Evolutionary conservation across 73 alveolate genomes (phyloP), one percentile per base, ranked within the genome.

Genomic region (Strombidium stylifer): DNA sequence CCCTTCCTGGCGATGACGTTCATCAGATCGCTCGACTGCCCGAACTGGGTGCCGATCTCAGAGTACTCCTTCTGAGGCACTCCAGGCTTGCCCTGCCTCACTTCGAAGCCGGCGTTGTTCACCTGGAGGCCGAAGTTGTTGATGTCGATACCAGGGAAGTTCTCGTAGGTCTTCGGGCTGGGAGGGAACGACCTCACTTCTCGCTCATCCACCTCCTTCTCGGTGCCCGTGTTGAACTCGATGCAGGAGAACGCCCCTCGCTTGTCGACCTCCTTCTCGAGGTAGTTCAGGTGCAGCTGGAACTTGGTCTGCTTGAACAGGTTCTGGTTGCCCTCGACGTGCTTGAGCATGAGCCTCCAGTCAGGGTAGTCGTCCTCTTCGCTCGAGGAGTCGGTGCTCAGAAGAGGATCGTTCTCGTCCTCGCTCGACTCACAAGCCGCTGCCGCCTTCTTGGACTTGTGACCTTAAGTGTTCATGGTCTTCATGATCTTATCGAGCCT

Each of bases 71-170:
- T 73, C 12, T 79, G 80, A 14, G 32, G 11, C 10, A 28, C 61
- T 8, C 68, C 86, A 4, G 88, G 88, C 23, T 75, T 52, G 12
- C 73, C 60, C 1, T 81, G 82, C 31, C 65, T 41, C 3, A 61
- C 19, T 36, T 75, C 82, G 10, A 81, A 81, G 19, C 52, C 51
- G 8, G 65, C 88, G 31, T 75, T 75, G 40, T 75, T 76, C 23
- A 18, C 24, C 18, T 3, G 12, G 28, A 27, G 8, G 25, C 32
- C 69, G 2, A 18, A 15, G 1, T 66, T 69, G 20, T 47, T 31
- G 41, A n/a, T n/a, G n/a, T n/a, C n/a, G n/a, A n/a, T n/a, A n/a
- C n/a, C n/a, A n/a, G 25, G 49, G 19, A 66, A 46, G 19, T 64
- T 8, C 11, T 16, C 28, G 15, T 60, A 64, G 7, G 11, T 3